phyloP scores from a whole-genome alignment of 2,329 filamentous ascomycete genomes.

The Colletotrichum lupini region DNA sequence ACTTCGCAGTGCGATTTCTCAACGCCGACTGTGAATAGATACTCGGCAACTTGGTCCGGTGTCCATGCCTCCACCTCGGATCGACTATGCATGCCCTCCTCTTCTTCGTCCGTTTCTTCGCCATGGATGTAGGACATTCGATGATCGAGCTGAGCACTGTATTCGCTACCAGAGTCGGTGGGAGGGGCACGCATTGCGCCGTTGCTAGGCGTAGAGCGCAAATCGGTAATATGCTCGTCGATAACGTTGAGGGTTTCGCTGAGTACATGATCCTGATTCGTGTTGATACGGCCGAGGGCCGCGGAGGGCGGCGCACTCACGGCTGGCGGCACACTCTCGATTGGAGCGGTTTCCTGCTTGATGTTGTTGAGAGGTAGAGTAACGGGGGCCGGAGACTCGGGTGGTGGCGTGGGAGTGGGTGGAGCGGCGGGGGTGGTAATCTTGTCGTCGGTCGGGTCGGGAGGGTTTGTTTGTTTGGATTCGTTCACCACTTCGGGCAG shows the following conservation, averaged over 20 bases:
- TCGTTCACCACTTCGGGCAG: slow-evolving; percentile 46
- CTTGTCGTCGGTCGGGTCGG: slow-evolving; percentile 5
- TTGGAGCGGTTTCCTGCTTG: slow-evolving; percentile 46
- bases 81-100: slow-evolving; percentile 74
- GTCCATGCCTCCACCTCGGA: slow-evolving; percentile 84
- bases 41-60: slow-evolving; percentile 85
- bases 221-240: slow-evolving; percentile 94
- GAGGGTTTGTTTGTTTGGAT: slow-evolving; percentile 33
- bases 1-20: slow-evolving; percentile 93
- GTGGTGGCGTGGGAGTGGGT: slow-evolving; percentile 39
- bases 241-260: slow-evolving; percentile 96
- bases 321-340: slow-evolving; percentile 50
- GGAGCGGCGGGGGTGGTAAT: slow-evolving; percentile 17
- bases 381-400: slow-evolving; percentile 46
- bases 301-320: slow-evolving; percentile 33
- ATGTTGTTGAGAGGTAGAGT: slow-evolving; percentile 55
- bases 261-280: slow-evolving; percentile 77
- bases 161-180: slow-evolving; percentile 89
- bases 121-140: slow-evolving; percentile 92
- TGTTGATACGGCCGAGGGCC: slow-evolving; percentile 51
- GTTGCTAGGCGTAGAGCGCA: slow-evolving; percentile 67
- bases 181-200: slow-evolving; percentile 62
- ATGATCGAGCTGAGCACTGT: slow-evolving; percentile 81
- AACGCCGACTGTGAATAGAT: slow-evolving; percentile 85
- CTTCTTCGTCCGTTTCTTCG: slow-evolving; percentile 95